phyloP scores from a whole-genome alignment of 768 basidiomycete genomes.

The Suillus decipiens region DNA sequence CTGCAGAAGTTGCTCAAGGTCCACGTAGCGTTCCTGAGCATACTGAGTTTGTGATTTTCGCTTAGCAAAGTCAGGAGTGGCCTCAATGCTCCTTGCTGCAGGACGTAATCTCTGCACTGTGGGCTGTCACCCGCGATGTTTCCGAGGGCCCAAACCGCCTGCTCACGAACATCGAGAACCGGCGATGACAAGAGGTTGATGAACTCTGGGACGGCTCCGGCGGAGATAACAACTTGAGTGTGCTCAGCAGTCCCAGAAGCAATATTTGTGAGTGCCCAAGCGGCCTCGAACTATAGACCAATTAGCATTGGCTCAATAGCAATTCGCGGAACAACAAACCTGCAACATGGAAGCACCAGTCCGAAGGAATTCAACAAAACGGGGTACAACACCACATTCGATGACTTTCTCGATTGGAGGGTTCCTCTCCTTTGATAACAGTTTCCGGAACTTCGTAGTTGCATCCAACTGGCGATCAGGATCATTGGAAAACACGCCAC shows the following conservation, averaged over 20 bases:
- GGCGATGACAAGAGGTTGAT: conserved; percentile 94
- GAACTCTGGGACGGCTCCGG: conserved; percentile 94
- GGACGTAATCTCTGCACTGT: conserved; percentile 94
- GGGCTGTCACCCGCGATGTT: conserved; percentile 99
- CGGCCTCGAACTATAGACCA: conserved; percentile 81
- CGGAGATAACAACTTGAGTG: conserved; percentile 95
- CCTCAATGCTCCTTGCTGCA: conserved; percentile 89
- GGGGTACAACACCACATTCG: conserved; percentile 94
- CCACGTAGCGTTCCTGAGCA: conserved; percentile 99
- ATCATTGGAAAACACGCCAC: conserved; percentile 90
- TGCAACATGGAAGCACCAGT: conserved; percentile 83
- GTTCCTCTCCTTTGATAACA: conserved; percentile 99
- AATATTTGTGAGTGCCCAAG: conserved; percentile 98
- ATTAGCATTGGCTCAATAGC: conserved; percentile 14
- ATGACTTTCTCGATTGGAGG: conserved; percentile 99
- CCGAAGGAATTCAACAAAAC: conserved; percentile 93
- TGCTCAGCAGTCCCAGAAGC: conserved; percentile 98
- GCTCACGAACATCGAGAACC: conserved; percentile 96
- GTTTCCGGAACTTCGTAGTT: conserved; percentile 97
- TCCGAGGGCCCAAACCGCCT: conserved; percentile 99
- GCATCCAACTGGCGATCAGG: conserved; percentile 92
- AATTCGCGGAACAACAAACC: conserved; percentile 41
- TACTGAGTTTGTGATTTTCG: conserved; percentile 98
- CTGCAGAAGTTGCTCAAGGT: conserved; percentile 99
- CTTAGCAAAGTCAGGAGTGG: conserved; percentile 88